These are phyloP conservation scores for Nitzschia sp. DNA, from an alignment of 108 stramenopile genomes.

Conservation along the genomic window DNA sequence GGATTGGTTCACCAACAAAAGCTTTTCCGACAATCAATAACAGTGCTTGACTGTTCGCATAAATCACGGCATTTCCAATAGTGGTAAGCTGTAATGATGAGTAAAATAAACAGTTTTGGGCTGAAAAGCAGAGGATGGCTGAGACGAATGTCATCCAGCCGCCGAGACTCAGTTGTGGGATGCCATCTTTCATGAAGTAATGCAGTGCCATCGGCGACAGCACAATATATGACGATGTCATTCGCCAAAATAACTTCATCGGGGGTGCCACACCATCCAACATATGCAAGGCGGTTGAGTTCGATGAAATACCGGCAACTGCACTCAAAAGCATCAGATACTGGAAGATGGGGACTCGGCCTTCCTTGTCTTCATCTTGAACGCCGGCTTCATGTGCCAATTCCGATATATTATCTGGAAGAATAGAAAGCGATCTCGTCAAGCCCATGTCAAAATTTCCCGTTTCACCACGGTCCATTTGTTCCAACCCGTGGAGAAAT, in stretches of 20 bases:
- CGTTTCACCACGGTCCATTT: constrained; percentile 23
- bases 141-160: constrained; percentile 48
- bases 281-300: constrained; percentile 20
- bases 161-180: constrained; percentile 37
- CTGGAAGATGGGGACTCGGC: not conserved
- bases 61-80: constrained; percentile 60
- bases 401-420: constrained; percentile 34
- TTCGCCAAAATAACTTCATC: constrained; percentile 64
- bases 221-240: constrained; percentile 37
- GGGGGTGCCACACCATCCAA: constrained; percentile 45
- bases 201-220: constrained; percentile 28
- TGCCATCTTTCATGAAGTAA: constrained; percentile 30
- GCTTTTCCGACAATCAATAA: constrained; percentile 50
- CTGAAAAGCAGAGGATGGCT: constrained; percentile 44
- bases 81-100: constrained; percentile 50
- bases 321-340: constrained; percentile 48
- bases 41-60: constrained; percentile 48
- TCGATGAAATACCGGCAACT: constrained; percentile 33
- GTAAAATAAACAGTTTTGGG: constrained; percentile 41
- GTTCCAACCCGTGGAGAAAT: constrained; percentile 17
- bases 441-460: constrained; percentile 33
- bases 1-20: constrained; percentile 38
- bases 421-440: constrained; percentile 30
- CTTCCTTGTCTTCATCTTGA: not conserved
- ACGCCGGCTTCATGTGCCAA: constrained; percentile 22